These are phyloP conservation scores for Barnettozyma hawaiiensis DNA, from an alignment of 1,139 yeast genomes.

Conservation along the genomic window DNA sequence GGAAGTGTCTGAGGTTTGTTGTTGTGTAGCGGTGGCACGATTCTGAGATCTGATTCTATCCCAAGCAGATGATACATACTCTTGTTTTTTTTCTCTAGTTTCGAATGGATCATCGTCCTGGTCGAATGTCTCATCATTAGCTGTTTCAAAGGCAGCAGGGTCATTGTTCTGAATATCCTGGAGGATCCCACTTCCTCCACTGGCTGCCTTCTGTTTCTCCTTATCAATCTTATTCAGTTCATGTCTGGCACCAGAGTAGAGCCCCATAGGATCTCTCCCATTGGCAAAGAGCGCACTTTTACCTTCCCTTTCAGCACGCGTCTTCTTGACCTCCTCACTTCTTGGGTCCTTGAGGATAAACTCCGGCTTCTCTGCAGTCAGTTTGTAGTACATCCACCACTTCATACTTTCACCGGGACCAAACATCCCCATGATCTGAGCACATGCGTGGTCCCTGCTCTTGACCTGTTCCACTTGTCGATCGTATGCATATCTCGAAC, in stretches of 20 bases:
- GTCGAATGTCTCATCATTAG: neutral
- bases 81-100: neutral
- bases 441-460: conserved; percentile 26
- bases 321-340: conserved; percentile 26
- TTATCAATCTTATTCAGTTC: conserved; percentile 18
- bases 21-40: conserved; percentile 6
- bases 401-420: conserved; percentile 30
- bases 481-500: conserved; percentile 26
- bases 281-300: conserved; percentile 21
- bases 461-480: conserved; percentile 25
- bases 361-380: conserved; percentile 33
- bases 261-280: conserved; percentile 33
- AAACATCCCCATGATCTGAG: conserved; percentile 31
- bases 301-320: conserved; percentile 15
- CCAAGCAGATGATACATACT: conserved; percentile 23
- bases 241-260: conserved; percentile 29
- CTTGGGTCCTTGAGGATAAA: conserved; percentile 35
- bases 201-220: conserved; percentile 7
- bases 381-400: conserved; percentile 34
- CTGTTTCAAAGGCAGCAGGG: conserved; percentile 5
- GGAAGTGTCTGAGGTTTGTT: neutral
- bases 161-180: conserved; percentile 4
- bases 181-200: neutral
- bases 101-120: conserved; percentile 27
- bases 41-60: conserved; percentile 22